Base-by-base conservation (phyloP, 2,329 filamentous ascomycete species). In the Allantophomopsis cytisporea region DNA sequence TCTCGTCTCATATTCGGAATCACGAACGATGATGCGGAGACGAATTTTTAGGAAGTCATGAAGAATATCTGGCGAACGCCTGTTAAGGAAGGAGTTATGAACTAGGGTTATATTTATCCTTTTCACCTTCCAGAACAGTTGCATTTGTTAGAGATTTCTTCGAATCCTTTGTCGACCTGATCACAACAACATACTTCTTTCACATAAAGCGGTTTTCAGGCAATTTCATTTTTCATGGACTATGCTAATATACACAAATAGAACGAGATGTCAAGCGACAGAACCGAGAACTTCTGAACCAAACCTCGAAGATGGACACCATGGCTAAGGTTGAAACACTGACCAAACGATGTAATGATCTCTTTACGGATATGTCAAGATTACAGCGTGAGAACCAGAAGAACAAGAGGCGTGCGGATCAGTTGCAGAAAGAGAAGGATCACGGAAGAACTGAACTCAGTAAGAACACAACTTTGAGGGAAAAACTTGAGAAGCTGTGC, bases 371-470 rank as follows among this genome's bases (percentile, higher is more conserved):
- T 44, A 94, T 96, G 86, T 94, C 95, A 61, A 81, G 88, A 41
- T 72, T 94, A 43, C 89, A 98, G 59, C 81, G 88, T 44, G 91
- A 98, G 46, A 88, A 94, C 55, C 74, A 84, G 45, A 96, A 94
- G 63, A 91, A 89, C 53, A 96, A 95, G 69, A 94, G 95, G 60
- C 81, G 87, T 17, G 85, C 84, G 18, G 91, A 98, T 57, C 82
- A 86, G 54, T 62, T 98, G 40, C 91, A 98, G 60, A 98, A 96
- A 59, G 91, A 98, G 54, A 93, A 94, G 59, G 91, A 98, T 57
- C 79, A 84, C 49, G 82, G 83, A 41, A 78, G 87, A 51, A 83
- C 80, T 36, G 91, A 98, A 58, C 68, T 94, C 41, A 89, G 78
- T 62, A 94, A 94, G 63, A 89, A 88, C 16, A 80, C 83, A 15